A percentile compares a stretch with the other conserved stretches of the same genome.
phyloP scores from a whole-genome alignment of 2,329 filamentous ascomycete genomes.

The Penicillium brasilianum region DNA sequence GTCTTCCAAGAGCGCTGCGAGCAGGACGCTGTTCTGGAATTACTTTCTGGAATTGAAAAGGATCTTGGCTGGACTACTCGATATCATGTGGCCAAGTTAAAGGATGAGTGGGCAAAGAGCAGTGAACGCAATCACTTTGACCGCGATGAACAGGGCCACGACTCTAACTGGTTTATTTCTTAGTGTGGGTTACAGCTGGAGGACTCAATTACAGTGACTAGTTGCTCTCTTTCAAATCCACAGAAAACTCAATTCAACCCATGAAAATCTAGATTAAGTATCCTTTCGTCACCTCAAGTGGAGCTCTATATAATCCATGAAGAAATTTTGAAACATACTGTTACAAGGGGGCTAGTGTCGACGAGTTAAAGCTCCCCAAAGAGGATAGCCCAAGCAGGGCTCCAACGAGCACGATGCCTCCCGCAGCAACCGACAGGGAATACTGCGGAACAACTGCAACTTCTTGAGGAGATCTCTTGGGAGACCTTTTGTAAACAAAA shows the following conservation, averaged over 20 bases:
- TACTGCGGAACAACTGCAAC: too few species aligned
- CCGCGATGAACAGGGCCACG: neutral
- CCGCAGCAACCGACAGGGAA: too few species aligned
- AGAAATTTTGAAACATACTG: neutral
- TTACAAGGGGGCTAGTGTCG: neutral
- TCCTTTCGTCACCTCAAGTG: neutral
- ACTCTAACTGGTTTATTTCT: neutral
- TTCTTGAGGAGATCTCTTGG: too few species aligned
- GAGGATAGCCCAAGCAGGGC: too few species aligned
- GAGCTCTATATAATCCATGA: neutral
- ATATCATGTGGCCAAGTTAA: constrained; percentile 22
- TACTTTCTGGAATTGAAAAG: constrained; percentile 19
- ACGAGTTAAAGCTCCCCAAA: neutral
- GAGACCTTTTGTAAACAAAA: too few species aligned
- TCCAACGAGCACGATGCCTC: too few species aligned
- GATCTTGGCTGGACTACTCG: constrained; percentile 24
- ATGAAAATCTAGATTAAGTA: neutral
- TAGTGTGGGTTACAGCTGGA: neutral
- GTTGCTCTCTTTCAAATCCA: too few species aligned
- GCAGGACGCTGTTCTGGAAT: constrained; percentile 22
- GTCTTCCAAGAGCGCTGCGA: constrained; percentile 53
- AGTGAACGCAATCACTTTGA: neutral
- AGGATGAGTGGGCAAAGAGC: constrained; percentile 15
- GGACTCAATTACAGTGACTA: too few species aligned
- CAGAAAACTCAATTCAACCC: neutral